Evolutionary conservation across 768 basidiomycete genomes (phyloP).

Genomic region (Lentinula edodes): DNA sequence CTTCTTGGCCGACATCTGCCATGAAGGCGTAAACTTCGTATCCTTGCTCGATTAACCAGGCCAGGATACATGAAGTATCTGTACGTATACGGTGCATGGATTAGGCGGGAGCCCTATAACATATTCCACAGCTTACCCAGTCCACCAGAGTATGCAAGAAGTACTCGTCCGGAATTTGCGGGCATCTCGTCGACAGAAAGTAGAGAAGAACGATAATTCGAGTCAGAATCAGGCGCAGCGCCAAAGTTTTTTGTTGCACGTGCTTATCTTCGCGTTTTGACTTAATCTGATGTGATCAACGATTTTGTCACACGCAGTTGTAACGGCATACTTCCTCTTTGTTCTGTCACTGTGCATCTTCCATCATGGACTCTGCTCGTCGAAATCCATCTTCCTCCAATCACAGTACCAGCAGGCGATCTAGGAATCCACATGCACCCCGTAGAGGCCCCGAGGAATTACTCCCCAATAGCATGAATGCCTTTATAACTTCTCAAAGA

Average conservation of each 20-base stretch:
- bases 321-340: neutral
- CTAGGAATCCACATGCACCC: neutral
- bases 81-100: neutral
- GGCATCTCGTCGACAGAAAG: slow-evolving; percentile 30
- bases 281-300: neutral
- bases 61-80: slow-evolving; percentile 99
- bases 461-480: neutral
- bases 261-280: neutral
- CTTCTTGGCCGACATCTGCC: slow-evolving; percentile 92
- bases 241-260: neutral
- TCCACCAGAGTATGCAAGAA: slow-evolving; percentile 97
- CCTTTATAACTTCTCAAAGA: neutral
- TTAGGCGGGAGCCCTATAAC: neutral
- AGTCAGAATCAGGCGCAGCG: neutral
- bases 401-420: neutral
- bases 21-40: slow-evolving; percentile 98
- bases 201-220: neutral
- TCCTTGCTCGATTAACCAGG: slow-evolving; percentile 97
- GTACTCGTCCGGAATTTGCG: slow-evolving; percentile 70
- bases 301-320: neutral
- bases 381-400: neutral
- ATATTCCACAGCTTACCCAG: slow-evolving; percentile 57
- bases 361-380: neutral
- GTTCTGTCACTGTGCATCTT: neutral
- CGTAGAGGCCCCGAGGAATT: neutral